Percentiles rank a stretch among this genome's conserved stretches.
Conservation (phyloP, 306 rosid species). For the Malus sylvestris region DNA sequence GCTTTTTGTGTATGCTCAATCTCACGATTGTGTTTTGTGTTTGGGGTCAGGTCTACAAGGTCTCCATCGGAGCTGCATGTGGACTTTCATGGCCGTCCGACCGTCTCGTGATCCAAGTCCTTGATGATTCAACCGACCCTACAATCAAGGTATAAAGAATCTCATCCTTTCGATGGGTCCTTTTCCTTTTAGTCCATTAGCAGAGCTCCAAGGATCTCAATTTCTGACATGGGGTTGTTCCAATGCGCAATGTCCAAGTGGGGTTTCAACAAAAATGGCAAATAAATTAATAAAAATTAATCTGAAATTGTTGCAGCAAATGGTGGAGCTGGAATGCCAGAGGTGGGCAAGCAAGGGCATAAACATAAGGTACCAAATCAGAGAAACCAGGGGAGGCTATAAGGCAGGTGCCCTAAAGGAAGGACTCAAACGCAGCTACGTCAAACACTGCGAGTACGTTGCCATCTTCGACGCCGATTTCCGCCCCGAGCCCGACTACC, state of each 20-base stretch:
- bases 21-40: background rate
- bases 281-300: no score
- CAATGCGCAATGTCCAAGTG: background rate
- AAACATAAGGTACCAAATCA: slow-evolving; percentile 76
- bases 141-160: slow-evolving; percentile 52
- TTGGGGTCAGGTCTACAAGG: slow-evolving; percentile 70
- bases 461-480: slow-evolving; percentile 96
- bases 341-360: slow-evolving; percentile 97
- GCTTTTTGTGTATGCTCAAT: background rate
- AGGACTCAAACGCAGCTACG: slow-evolving; percentile 83
- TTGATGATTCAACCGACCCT: slow-evolving; percentile 94
- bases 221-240: slow-evolving; percentile 8
- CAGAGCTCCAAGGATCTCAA: background rate
- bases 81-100: slow-evolving; percentile 95
- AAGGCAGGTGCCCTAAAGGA: slow-evolving; percentile 96
- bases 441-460: slow-evolving; percentile 82
- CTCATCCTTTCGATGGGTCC: background rate
- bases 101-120: slow-evolving; percentile 95
- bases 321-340: slow-evolving; percentile 91
- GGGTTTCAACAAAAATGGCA: background rate
- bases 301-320: slow-evolving; percentile 45
- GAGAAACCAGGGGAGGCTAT: slow-evolving; percentile 78
- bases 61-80: slow-evolving; percentile 98
- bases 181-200: background rate
- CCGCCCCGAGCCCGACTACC: slow-evolving; percentile 84